Conservation (phyloP, 2,329 filamentous ascomycete species). For the Tolypocladium pustulatum region DNA sequence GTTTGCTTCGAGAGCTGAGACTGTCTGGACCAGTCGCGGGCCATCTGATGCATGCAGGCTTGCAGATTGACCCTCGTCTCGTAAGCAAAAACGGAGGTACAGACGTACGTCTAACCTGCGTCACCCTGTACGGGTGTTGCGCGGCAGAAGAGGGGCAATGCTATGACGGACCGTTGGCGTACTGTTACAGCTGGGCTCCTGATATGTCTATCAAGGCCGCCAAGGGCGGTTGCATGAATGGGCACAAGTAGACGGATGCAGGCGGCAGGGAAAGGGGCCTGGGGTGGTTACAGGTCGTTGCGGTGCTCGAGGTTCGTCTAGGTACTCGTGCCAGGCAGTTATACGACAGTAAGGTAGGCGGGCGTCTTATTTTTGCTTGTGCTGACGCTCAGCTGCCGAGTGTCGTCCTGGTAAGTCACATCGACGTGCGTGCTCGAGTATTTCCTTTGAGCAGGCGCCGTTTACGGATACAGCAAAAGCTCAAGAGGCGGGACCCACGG, state of each 20-base stretch:
- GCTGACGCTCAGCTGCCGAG: background rate
- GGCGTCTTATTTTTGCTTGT: background rate
- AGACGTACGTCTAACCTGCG: background rate
- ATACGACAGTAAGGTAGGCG: background rate
- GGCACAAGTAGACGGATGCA: background rate
- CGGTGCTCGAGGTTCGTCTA: background rate
- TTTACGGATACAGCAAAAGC: background rate
- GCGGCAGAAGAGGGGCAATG: background rate
- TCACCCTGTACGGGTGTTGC: background rate
- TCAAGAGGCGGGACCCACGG: background rate
- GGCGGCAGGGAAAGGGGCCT: background rate
- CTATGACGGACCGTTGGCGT: background rate
- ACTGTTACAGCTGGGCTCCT: background rate
- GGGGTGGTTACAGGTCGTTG: background rate
- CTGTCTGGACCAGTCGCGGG: background rate
- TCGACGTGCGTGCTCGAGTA: background rate
- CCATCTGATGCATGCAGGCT: background rate
- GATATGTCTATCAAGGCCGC: background rate
- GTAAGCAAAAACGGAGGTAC: background rate
- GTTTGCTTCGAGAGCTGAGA: background rate
- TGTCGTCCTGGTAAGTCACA: background rate
- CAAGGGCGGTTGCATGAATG: background rate
- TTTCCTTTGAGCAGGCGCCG: no score
- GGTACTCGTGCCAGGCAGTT: background rate
- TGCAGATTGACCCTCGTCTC: background rate